Evolutionary conservation across 768 basidiomycete genomes (phyloP), one percentile per base, ranked within the genome.

Genomic region (Candolleomyces efflorescens): DNA sequence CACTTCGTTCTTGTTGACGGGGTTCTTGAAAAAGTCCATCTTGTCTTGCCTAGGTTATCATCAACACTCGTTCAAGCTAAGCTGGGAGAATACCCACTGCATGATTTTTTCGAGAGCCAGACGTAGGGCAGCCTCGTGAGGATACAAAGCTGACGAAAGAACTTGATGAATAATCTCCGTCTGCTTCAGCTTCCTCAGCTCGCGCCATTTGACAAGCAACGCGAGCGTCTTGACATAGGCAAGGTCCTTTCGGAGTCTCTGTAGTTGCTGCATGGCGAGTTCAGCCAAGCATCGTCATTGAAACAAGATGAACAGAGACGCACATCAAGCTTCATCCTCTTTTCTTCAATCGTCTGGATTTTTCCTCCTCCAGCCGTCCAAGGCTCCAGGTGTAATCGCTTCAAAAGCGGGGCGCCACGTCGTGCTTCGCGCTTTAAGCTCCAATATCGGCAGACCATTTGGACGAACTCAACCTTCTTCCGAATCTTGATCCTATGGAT

Each of bases 351-450:
- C 3, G 85, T 91, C 65, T 92, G 80, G 27, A 82, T 69, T 62
- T 83, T 83, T 5, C 79, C 78, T 17, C 85, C 80, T 43, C 81
- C 84, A 2, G 92, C 92, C 0, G 95, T 98, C 97, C 97, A 98
- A 0, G 97, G 96, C 74, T 99, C 96, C 24, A 98, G 76, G 73
- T 99, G 94, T 57, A 99, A 68, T 54, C 97, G 69, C 72, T 98
- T 98, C 62, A 99, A 71, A 59, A 98, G 71, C 11, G 97, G 96
- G 9, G 97, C 97, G 3, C 97, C 97, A 41, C 96, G 73, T 60
- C 97, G 81, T 1, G 86, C 92, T 68, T 98, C 96, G 3, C 97
- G 78, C 73, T 99, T 98, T 70, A 99, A 70, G 72, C 97, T 98
- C 97, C 97, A 99, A 67, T 98, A 99, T 66, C 85, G 83, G 65